These are phyloP conservation scores for Lentinula aciculospora DNA, from an alignment of 768 basidiomycete species.

Conservation along the genomic window DNA sequence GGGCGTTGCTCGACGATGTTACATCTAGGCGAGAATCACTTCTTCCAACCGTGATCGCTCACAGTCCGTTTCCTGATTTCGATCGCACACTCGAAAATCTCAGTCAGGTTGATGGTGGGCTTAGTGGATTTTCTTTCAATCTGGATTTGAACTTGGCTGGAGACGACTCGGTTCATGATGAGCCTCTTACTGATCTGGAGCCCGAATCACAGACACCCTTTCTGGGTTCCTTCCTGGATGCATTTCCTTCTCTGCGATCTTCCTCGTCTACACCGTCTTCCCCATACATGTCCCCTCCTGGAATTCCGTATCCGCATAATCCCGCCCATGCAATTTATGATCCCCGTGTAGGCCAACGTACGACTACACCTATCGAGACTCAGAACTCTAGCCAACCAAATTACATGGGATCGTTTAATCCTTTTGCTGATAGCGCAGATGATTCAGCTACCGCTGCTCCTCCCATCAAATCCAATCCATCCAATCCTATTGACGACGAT, in stretches of 20 bases:
- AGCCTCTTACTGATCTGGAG: conserved; percentile 47
- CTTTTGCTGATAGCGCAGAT: conserved; percentile 61
- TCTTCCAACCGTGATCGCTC: conserved; percentile 28
- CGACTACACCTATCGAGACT: conserved; percentile 34
- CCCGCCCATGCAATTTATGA: conserved; percentile 52
- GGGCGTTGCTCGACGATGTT: conserved; percentile 80
- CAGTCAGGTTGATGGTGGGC: conserved; percentile 53
- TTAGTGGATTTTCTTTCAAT: conserved; percentile 80
- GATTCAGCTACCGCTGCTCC: conserved; percentile 31
- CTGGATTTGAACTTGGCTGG: conserved; percentile 72
- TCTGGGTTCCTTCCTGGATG: conserved; percentile 55
- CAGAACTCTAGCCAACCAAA: conserved; percentile 40
- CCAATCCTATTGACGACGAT: conserved; percentile 52
- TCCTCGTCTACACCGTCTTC: conserved; percentile 21
- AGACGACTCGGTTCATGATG: conserved; percentile 30
- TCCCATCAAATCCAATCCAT: conserved; percentile 24
- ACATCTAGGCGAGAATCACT: conserved; percentile 65
- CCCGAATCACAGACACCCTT: conserved; percentile 51
- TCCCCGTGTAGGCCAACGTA: conserved; percentile 33
- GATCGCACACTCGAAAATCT: conserved; percentile 78
- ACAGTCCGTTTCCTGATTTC: conserved; percentile 83
- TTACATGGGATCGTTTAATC: conserved; percentile 77
- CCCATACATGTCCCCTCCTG: conserved; percentile 45
- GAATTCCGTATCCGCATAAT: conserved; percentile 44
- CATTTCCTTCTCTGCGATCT: conserved; percentile 59